A percentile compares a stretch with the other conserved stretches of the same genome.
These are phyloP conservation scores for Boletellus deceptivus DNA, from an alignment of 1,284 basidiomycete species.

Conservation along the genomic window DNA sequence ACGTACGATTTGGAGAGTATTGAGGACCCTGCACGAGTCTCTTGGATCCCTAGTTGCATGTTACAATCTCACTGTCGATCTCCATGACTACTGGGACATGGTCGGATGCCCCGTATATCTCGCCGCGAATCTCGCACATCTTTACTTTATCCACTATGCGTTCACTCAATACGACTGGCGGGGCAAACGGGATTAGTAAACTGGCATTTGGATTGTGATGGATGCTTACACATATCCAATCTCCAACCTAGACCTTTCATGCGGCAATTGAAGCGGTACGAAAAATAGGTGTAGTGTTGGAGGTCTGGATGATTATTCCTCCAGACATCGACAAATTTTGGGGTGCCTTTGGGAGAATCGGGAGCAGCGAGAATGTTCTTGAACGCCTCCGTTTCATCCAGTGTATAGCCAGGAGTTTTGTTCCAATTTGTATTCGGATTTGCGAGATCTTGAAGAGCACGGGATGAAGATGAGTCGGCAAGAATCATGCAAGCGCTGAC, in stretches of 20 bases:
- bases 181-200: not conserved
- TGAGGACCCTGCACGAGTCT: conserved; percentile 33
- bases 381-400: conserved; percentile 73
- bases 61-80: conserved; percentile 44
- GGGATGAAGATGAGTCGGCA: not conserved
- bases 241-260: conserved; percentile 85
- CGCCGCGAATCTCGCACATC: conserved; percentile 78
- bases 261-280: conserved; percentile 81
- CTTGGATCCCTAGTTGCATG: conserved; percentile 3
- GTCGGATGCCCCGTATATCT: conserved; percentile 84
- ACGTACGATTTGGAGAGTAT: conserved; percentile 87
- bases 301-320: conserved; percentile 68
- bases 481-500: conserved; percentile 32
- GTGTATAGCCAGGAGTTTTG: conserved; percentile 77
- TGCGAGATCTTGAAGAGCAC: conserved; percentile 49
- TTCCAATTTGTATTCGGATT: conserved; percentile 75
- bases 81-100: conserved; percentile 81
- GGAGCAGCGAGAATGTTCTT: conserved; percentile 59
- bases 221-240: conserved; percentile 74
- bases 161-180: conserved; percentile 69
- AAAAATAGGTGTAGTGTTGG: conserved; percentile 81
- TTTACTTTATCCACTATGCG: conserved; percentile 60
- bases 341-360: conserved; percentile 27
- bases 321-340: conserved; percentile 80
- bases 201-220: not conserved